A percentile compares a stretch with the other conserved stretches of the same genome.
These are phyloP conservation scores for Fusarium coffeatum DNA, from an alignment of 2,329 filamentous ascomycete genomes.

Conservation along the genomic window DNA sequence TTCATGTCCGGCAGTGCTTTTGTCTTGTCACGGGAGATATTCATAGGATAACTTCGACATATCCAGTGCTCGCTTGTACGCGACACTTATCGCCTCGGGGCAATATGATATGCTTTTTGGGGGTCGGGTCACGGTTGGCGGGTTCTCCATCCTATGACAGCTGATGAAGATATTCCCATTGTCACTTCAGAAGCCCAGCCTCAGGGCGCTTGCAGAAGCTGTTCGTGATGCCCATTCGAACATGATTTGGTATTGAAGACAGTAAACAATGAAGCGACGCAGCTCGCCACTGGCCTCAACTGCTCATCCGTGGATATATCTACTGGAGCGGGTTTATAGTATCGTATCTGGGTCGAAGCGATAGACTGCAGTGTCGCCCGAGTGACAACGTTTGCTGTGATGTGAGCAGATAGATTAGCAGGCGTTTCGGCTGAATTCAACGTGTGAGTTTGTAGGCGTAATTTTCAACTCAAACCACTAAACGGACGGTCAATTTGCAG, in stretches of 20 bases:
- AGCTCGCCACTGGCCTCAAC: background rate
- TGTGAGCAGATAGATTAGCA: background rate
- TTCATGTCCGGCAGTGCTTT: background rate
- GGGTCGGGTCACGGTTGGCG: background rate
- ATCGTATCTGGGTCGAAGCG: background rate
- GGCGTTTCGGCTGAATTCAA: background rate
- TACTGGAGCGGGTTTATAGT: background rate
- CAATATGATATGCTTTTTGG: background rate
- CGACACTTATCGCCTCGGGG: background rate
- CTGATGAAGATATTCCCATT: background rate
- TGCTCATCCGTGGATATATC: no score
- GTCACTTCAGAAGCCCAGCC: background rate
- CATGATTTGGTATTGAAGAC: background rate
- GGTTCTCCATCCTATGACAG: background rate
- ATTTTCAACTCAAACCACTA: background rate
- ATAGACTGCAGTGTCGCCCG: background rate
- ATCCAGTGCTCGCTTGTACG: background rate
- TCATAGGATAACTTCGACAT: background rate
- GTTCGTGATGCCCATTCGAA: background rate
- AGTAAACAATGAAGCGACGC: background rate
- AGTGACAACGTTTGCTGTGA: background rate
- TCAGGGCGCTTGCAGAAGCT: background rate
- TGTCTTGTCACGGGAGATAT: background rate
- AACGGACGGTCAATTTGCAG: background rate
- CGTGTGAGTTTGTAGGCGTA: background rate